Evolutionary conservation across 129 eudicot species (phyloP).

Genomic region (Erigeron canadensis): DNA sequence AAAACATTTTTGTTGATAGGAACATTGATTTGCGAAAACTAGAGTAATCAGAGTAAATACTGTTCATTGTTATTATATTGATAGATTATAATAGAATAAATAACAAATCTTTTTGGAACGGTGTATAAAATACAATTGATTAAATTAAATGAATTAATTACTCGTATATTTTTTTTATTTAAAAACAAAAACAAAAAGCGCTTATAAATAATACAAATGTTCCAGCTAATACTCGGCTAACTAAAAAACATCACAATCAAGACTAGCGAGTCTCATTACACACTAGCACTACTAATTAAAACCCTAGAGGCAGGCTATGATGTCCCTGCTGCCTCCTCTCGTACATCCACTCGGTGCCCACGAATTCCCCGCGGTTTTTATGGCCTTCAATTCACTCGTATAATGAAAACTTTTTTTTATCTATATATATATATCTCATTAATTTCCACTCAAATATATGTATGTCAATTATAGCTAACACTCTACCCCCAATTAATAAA

Average conservation of each 20-base stretch:
- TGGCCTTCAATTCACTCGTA: slow-evolving; percentile 23
- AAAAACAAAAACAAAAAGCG: no score
- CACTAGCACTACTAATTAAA: no score
- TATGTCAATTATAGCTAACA: no score
- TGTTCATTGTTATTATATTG: not conserved
- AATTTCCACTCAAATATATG: not conserved
- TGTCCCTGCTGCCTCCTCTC: no score
- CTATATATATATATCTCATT: slow-evolving; percentile 14
- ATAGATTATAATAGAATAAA: not conserved
- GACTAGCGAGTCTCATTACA: slow-evolving; percentile 5
- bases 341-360: slow-evolving; percentile 35
- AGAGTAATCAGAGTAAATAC: not conserved
- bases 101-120: no score
- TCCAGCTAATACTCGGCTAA: slow-evolving; percentile 32
- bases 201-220: not conserved
- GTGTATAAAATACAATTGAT: no score
- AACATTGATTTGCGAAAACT: slow-evolving; percentile 4
- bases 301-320: slow-evolving; percentile 35
- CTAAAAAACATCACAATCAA: slow-evolving; percentile 29
- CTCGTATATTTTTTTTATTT: no score
- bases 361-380: slow-evolving; percentile 64
- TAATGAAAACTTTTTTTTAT: no score
- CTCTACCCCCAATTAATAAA: not conserved
- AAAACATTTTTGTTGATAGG: not conserved
- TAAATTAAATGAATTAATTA: no score